Base-by-base conservation (phyloP, 208 protist species). In the Crithidia fasciculata region DNA sequence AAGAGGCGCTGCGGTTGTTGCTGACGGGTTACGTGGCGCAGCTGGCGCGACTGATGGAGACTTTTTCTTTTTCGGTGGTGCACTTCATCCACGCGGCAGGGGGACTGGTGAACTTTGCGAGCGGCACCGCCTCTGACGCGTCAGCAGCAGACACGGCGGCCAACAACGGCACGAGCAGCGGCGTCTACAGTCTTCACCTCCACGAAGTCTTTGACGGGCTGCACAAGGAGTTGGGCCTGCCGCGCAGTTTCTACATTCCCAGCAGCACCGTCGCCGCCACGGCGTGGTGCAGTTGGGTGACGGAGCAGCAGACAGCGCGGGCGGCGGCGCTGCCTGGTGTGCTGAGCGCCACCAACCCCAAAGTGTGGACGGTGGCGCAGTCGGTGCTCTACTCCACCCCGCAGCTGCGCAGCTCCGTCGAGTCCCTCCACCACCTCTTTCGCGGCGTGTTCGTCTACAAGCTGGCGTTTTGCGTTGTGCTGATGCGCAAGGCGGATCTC, bases 141-240 rank as follows among this genome's bases (percentile, higher is more conserved):
- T 28, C 28, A 28, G 28, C 28, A 28, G 28, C 28, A 28, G 28
- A 28, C 0, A 28, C 28, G 28, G 28, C 28, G 28, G 28, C 28
- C 1, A 28, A 28, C 28, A 28, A 28, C 28, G 28, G 28, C 28
- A 28, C 28, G 28, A 28, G 28, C 28, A 28, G 28, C 28, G 28
- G 28, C 36, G 40, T 15, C 40, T 45, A 55, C 59, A 49, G 36
- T 13, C 54, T 52, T 40, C 41, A 62, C 43, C 78, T 80, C 37
- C 45, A 62, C 52, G 59, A 76, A 19, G 75, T 81, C 36, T 83
- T 94, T 60, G 81, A 82, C 44, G 84, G 84, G 4, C 76, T 91
- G 54, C 86, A 91, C 77, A 76, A 81, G 18, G 90, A 95, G 54
- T 62, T 93, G n/a, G 85, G 86, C 37, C 69, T 95, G 59, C 80